phyloP scores from a whole-genome alignment of 1,284 basidiomycete species.

The Taiwanofungus camphoratus region DNA sequence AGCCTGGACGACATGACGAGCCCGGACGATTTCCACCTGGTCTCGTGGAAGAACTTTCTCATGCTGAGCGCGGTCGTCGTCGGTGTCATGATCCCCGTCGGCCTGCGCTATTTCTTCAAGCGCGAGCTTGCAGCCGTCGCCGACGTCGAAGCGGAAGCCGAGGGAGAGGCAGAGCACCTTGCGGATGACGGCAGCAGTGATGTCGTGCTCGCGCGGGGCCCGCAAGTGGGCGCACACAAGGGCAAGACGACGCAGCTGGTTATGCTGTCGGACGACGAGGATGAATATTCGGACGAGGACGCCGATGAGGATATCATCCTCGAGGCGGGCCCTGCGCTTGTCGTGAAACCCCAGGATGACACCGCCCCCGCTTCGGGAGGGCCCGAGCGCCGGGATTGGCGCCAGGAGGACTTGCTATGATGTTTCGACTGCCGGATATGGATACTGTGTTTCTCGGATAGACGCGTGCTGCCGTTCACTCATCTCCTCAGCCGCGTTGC shows the following conservation, averaged over 20 bases:
- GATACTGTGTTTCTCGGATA: conserved; percentile 6
- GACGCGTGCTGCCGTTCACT: conserved; percentile 4
- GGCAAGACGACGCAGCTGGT: conserved; percentile 27
- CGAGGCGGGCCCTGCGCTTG: conserved; percentile 57
- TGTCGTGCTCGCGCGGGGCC: conserved; percentile 47
- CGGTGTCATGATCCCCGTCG: conserved; percentile 90
- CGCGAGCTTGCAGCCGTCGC: conserved; percentile 41
- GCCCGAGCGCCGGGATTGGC: conserved; percentile 6
- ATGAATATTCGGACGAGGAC: conserved; percentile 34
- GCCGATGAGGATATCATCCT: conserved; percentile 61
- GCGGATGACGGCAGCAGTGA: conserved; percentile 37
- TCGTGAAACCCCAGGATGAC: conserved; percentile 34
- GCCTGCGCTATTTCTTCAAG: conserved; percentile 72
- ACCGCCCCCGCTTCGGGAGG: conserved; percentile 9
- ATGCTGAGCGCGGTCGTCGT: conserved; percentile 78
- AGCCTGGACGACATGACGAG: conserved; percentile 94
- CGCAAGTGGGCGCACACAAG: conserved; percentile 35
- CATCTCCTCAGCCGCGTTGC: background rate
- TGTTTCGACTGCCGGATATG: background rate
- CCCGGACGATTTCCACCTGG: conserved; percentile 86
- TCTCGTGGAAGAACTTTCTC: conserved; percentile 85
- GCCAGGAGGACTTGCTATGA: conserved; percentile 9
- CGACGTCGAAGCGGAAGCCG: conserved; percentile 41
- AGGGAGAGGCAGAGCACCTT: conserved; percentile 29
- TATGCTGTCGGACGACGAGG: conserved; percentile 31